Evolutionary conservation across 2,329 filamentous ascomycete genomes (phyloP), one percentile per base, ranked within the genome.

Genomic region (Ramichloridium luteum): DNA sequence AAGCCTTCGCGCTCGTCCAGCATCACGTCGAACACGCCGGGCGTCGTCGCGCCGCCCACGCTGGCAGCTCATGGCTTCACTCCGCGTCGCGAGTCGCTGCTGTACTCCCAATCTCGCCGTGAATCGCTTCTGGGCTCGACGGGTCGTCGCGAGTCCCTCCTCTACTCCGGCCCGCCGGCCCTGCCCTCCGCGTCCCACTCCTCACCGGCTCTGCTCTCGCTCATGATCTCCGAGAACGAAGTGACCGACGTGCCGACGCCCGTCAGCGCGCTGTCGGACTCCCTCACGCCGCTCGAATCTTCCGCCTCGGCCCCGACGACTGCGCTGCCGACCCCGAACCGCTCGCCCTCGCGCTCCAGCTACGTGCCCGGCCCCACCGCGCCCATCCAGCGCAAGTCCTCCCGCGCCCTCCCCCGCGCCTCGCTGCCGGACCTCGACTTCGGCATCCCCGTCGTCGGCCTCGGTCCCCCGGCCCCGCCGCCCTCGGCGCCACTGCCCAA

Each of bases 381-480:
- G 8, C 11, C n/a, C 4, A 13, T 16, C 13, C 17, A 6, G 18
- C 10, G 6, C 5, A 10, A 14, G 31, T 36, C 12, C 43, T 37
- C 23, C 41, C 46, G 15, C 48, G 45, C 31, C 41, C 44, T 6
- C 44, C 46, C 27, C 40, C 42, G 6, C 9, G 29, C 41, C 10
- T 43, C 44, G 2, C 37, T 60, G 16, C 47, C 52, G 9, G 47
- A 39, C 48, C 26, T 47, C 32, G 49, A 45, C 36, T 48, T 42
- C 38, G 55, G 36, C 12, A 56, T 64, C 39, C 53, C 60, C 2
- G 45, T 54, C 1, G 53, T 60, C 10, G 51, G 53, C 1, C 43
- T 65, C 3, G 61, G 60, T 3, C 62, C 62, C 5, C 62, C 61
- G 3, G 59, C 57, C 4, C 62, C 62, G 3, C 62, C 62, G 13